These are phyloP conservation scores for Penicillium paradoxum DNA, from an alignment of 495 filamentous ascomycete genomes.

Conservation along the genomic window DNA sequence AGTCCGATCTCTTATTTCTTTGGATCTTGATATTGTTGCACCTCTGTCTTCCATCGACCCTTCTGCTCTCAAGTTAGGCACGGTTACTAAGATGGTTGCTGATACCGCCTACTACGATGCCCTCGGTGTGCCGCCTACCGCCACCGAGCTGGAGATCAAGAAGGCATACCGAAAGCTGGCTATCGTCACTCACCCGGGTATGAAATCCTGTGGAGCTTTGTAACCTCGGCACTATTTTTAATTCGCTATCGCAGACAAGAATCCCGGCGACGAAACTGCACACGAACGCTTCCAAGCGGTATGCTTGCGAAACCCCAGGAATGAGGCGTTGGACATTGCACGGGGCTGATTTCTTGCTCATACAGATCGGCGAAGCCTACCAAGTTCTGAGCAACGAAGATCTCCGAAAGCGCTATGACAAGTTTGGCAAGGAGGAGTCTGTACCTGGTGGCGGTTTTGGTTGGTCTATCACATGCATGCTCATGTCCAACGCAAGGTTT, in stretches of 20 bases:
- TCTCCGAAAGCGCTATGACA: constrained; percentile 87
- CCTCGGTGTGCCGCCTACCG: constrained; percentile 80
- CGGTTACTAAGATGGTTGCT: constrained; percentile 61
- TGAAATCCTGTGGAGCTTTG: background rate
- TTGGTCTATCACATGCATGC: constrained; percentile 27
- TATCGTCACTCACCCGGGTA: constrained; percentile 71
- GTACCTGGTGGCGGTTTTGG: constrained; percentile 86
- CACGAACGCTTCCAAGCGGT: constrained; percentile 87
- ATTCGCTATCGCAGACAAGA: constrained; percentile 66
- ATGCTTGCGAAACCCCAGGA: constrained; percentile 18
- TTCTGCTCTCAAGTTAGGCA: background rate
- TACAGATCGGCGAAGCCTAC: constrained; percentile 89
- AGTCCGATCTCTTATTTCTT: background rate
- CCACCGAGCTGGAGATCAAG: constrained; percentile 95
- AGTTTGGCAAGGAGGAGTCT: constrained; percentile 89
- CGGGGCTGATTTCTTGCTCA: constrained; percentile 12
- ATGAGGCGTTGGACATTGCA: background rate
- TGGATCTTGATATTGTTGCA: background rate
- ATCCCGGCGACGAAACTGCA: constrained; percentile 93
- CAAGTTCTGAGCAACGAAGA: constrained; percentile 89
- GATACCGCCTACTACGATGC: constrained; percentile 88
- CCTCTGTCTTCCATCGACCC: background rate
- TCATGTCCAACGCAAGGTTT: constrained; percentile 14
- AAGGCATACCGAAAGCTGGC: constrained; percentile 98
- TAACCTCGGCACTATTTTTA: background rate